Evolutionary conservation across 106 monocot genomes (phyloP), one percentile per base, ranked within the genome.

Genomic region (Allium sativum): DNA sequence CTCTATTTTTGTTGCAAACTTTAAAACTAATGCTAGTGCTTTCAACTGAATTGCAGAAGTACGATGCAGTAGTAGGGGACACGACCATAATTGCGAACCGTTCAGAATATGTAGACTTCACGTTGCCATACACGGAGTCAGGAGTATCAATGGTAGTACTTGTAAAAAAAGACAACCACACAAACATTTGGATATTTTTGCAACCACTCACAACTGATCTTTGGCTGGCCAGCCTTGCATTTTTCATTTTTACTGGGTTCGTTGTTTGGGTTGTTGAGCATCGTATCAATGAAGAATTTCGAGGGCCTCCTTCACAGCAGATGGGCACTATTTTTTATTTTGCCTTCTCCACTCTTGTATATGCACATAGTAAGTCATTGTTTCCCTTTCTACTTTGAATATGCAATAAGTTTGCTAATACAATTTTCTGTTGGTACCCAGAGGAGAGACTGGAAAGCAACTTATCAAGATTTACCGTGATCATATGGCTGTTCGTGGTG

Each of bases 401-500:
- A 17, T 19, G 13, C 7, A 16, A 55, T 8, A 10, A 1, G 43
- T 52, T 12, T 7, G 15, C 18, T 18, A 20, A 62, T 43, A 41
- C n/a, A 61, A 45, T 45, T 7, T 20, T 68, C 7, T 15, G 20
- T 10, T 44, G 52, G 12, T 58, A 44, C 65, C 17, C 72, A 86
- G 86, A 66, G 64, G 73, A 81, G 67, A 84, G 59, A 50, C 45
- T 89, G 61, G 53, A 74, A 55, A 84, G 76, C 71, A 79, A 77
- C 12, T 42, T 84, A 16, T 90, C 79, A 20, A 76, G 79, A 47
- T 44, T 90, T 18, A 65, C 66, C 19, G 76, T 85, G 61, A 74
- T 85, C 47, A 68, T 85, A 12, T 90, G 89, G 85, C 68, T 79
- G 13, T 85, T 82, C 18, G 81, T 90, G 0, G 82, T 85, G 19